Evolutionary conservation across 176 grass and related monocot genomes (phyloP).

Genomic region (Rhynchospora pubera): DNA sequence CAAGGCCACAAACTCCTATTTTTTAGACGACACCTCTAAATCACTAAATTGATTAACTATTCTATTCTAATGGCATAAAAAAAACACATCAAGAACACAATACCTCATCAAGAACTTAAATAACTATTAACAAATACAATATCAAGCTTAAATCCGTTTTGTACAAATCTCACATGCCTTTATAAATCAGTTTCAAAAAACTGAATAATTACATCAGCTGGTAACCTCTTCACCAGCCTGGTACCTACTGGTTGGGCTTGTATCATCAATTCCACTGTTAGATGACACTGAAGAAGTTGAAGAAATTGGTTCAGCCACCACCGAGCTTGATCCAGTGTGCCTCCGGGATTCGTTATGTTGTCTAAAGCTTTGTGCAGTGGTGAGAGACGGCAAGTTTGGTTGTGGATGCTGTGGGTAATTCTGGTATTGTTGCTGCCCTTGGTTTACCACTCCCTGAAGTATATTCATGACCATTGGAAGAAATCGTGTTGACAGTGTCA

Average conservation of each 20-base stretch:
- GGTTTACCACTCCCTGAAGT: slow-evolving; percentile 39
- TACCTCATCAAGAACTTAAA: not conserved
- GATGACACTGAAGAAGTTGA: slow-evolving; percentile 22
- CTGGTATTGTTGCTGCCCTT: slow-evolving; percentile 26
- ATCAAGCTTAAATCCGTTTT: not conserved
- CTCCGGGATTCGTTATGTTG: not conserved
- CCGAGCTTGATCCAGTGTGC: not conserved
- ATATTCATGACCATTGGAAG: slow-evolving; percentile 49
- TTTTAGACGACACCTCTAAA: not conserved
- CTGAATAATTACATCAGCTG: not conserved
- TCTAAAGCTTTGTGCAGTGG: not conserved
- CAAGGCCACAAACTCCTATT: not conserved
- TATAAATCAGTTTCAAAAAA: not conserved
- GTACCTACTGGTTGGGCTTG: slow-evolving; percentile 6
- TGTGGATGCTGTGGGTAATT: slow-evolving; percentile 16
- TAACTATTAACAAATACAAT: not conserved
- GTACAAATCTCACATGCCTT: not conserved
- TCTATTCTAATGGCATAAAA: too few relatives aligned
- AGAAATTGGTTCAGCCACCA: not conserved
- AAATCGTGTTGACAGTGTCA: slow-evolving; percentile 40
- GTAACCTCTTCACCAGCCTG: not conserved
- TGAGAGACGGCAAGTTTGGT: not conserved
- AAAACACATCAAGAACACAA: not conserved
- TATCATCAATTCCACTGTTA: slow-evolving; percentile 15
- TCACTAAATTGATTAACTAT: not conserved